Evolutionary conservation across 2,329 filamentous ascomycete genomes (phyloP).

Genomic region (Diaporthe nobilis): DNA sequence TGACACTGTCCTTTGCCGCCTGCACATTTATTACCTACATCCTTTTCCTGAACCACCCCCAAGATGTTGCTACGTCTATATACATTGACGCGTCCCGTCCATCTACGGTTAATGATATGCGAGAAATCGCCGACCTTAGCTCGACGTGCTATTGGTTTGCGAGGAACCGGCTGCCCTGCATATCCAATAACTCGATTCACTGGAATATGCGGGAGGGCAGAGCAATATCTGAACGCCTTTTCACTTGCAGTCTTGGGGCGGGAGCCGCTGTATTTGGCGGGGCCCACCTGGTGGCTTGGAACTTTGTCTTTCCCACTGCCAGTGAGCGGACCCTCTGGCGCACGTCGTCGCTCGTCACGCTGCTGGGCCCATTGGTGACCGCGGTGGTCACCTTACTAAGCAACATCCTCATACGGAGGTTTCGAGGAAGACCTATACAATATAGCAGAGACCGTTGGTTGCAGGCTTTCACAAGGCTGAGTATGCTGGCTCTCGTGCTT

Average conservation of each 20-base stretch:
- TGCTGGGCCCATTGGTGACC: neutral
- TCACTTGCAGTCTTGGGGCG: neutral
- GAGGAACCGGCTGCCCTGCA: neutral
- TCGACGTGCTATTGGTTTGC: accelerated
- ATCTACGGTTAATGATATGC: neutral
- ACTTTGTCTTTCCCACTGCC: neutral
- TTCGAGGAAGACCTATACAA: neutral
- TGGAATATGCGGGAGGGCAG: no score
- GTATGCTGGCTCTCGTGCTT: neutral
- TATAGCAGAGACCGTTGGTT: neutral
- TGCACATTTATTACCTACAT: neutral
- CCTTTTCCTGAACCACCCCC: neutral
- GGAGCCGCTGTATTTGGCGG: neutral
- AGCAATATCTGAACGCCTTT: no score
- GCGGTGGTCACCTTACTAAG: accelerated
- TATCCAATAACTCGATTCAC: neutral
- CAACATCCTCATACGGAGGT: accelerated
- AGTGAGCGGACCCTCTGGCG: neutral
- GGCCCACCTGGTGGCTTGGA: neutral
- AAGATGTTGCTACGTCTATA: neutral
- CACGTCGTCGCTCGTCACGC: neutral
- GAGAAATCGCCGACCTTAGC: neutral
- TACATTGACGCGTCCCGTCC: neutral
- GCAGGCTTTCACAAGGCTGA: neutral
- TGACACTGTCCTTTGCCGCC: neutral